Evolutionary conservation across 352 stramenopile genomes (phyloP).

Genomic region (Globisporangium echinulatum): DNA sequence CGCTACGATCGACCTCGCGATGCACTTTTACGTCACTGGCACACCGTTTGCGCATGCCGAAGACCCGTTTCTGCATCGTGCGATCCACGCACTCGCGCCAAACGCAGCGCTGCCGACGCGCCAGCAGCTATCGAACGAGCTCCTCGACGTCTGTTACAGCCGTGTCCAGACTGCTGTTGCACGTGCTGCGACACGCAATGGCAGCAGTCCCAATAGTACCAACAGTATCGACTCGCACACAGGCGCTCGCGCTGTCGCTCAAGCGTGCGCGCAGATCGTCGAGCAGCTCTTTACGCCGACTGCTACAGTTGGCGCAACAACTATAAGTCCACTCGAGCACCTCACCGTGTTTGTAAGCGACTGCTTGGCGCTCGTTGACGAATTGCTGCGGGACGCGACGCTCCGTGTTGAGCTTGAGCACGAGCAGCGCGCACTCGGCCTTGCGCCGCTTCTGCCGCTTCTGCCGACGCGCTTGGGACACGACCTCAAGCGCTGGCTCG

Average conservation of each 20-base stretch:
- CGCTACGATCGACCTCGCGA: slow-evolving; percentile 12
- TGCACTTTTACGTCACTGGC: slow-evolving; percentile 23
- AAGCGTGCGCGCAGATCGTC: slow-evolving; percentile 6
- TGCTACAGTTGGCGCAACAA: neutral
- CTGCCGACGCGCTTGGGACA: neutral
- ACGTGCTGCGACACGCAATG: neutral
- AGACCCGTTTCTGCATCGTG: slow-evolving; percentile 13
- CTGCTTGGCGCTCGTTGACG: slow-evolving; percentile 16
- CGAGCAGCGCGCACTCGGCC: neutral
- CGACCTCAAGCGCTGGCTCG: slow-evolving; percentile 3
- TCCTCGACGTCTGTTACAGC: slow-evolving; percentile 17
- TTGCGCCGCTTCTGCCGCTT: neutral
- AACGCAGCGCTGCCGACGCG: neutral
- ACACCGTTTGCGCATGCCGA: slow-evolving; percentile 8
- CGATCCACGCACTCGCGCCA: slow-evolving; percentile 5
- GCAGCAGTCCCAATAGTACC: neutral
- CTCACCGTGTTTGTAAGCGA: slow-evolving; percentile 12
- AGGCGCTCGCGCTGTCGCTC: too few relatives aligned
- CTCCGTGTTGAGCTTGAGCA: slow-evolving; percentile 1
- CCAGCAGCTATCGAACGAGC: slow-evolving; percentile 8
- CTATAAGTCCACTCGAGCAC: slow-evolving; percentile 5
- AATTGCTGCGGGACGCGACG: slow-evolving; percentile 9
- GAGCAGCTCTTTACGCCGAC: slow-evolving; percentile 16
- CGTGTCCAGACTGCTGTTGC: slow-evolving; percentile 1
- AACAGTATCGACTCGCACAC: too few relatives aligned